Conservation (phyloP, 495 filamentous ascomycete genomes). For the Pyronema omphalodes region DNA sequence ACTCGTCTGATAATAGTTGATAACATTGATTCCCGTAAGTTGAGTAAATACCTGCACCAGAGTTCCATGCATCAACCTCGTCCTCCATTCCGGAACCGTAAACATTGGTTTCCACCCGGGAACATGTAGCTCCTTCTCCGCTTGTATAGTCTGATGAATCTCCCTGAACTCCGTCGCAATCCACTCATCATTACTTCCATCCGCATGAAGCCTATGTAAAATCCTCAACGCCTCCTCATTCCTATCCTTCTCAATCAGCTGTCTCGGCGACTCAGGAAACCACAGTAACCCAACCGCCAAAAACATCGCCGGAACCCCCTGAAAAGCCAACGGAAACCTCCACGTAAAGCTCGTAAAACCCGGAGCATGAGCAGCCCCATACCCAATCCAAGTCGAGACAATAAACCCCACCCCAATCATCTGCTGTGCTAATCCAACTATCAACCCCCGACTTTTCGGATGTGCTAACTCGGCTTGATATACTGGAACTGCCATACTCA, state of each 20-base stretch:
- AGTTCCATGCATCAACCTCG: conserved; percentile 29
- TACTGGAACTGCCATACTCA: conserved; percentile 40
- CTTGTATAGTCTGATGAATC: conserved; percentile 32
- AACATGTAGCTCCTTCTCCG: conserved; percentile 29
- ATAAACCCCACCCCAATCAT: conserved; percentile 19
- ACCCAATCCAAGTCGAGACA: conserved; percentile 18
- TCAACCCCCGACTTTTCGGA: conserved; percentile 15
- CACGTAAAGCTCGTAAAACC: conserved; percentile 28
- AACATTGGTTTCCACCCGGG: conserved; percentile 36
- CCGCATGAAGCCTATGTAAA: conserved; percentile 33
- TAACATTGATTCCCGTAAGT: conserved; percentile 39
- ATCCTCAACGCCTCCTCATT: conserved; percentile 32
- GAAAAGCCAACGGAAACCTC: conserved; percentile 35
- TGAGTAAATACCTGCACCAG: conserved; percentile 26
- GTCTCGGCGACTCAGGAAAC: conserved; percentile 38
- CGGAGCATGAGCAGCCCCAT: conserved; percentile 13
- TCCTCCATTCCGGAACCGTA: conserved; percentile 33
- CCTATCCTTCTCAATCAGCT: conserved; percentile 33
- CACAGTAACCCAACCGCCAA: conserved; percentile 22
- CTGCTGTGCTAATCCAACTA: conserved; percentile 16
- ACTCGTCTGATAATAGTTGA: conserved; percentile 40
- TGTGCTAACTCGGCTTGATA: conserved; percentile 37
- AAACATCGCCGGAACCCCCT: conserved; percentile 26
- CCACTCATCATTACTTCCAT: conserved; percentile 34
- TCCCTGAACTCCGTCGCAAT: conserved; percentile 32